Evolutionary conservation across 2,329 filamentous ascomycete genomes (phyloP), one percentile per base, ranked within the genome.

Genomic region (Orbilia ellipsospora): DNA sequence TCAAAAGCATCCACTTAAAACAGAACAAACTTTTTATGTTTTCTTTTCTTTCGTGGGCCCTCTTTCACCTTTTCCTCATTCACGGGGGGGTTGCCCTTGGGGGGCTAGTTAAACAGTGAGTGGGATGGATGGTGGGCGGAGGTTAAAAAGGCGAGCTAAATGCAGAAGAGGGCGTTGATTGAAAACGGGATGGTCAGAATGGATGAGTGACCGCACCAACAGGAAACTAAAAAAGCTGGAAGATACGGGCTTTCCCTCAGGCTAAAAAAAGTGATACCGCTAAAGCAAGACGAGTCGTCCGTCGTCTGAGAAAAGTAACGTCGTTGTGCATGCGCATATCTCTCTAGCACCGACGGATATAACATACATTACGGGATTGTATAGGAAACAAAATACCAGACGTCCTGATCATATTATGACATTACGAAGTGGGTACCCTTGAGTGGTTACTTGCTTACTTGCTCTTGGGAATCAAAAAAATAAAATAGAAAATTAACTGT

Each of bases 1-100:
- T 63, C 70, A 74, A 68, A 74, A 74, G 70, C 70, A 74, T 67
- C 62, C 69, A 73, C 69, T 73, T 73, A 66, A 73, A 73, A 67
- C 69, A 72, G 69, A 74, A 74, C 63, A 74, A 68, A 74, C 63
- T 74, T 74, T 68, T 65, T 69, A 15, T 48, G 4, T 13, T 48
- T 36, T 36, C 31, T 36, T 36, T 36, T 36, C 31, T 10, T 36
- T 44, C 54, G 31, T 36, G 31, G 23, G 10, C 8, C 31, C 31
- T 36, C 31, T 36, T 36, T 36, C 31, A 36, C 31, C 8, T 36
- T 36, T 23, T 7, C 8, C 31, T 36, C 31, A 1, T 36, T 36
- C 31, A 36, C 31, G 31, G 31, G 31, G 31, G 31, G 31, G 5
- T 36, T 36, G 5, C 31, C 31, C 31, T 36, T 36, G 31, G 31